Percentiles rank a stretch among this genome's conserved stretches.
Conservation (phyloP, 1,139 yeast species). For the Sugiyamaella xylanicola region DNA sequence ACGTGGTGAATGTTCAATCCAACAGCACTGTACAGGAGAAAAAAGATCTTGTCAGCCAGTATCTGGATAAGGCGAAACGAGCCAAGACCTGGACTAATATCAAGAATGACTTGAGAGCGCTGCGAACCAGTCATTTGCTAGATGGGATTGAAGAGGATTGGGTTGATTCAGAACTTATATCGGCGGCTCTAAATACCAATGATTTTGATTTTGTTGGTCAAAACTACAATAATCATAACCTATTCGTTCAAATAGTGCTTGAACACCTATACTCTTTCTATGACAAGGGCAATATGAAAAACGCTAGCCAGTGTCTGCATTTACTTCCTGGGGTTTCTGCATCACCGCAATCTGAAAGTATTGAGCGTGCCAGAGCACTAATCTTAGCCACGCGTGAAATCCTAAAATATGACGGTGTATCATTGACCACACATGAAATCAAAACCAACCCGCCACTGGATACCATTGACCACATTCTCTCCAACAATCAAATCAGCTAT, state of each 20-base stretch:
- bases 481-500: conserved; percentile 39
- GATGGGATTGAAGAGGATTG: conserved; percentile 22
- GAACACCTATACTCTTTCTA: conserved; percentile 36
- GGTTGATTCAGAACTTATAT: conserved; percentile 26
- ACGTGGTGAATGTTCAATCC: conserved; percentile 6
- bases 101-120: conserved; percentile 24
- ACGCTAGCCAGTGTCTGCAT: conserved; percentile 35
- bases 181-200: conserved; percentile 25
- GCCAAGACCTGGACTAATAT: conserved; percentile 8
- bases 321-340: conserved; percentile 21
- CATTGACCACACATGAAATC: conserved; percentile 37
- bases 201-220: conserved; percentile 32
- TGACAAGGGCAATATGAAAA: conserved; percentile 38
- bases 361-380: conserved; percentile 31
- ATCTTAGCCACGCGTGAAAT: conserved; percentile 37
- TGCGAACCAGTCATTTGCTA: conserved; percentile 17
- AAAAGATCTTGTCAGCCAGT: conserved; percentile 10
- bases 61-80: conserved; percentile 6
- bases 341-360: conserved; percentile 19
- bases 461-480: conserved; percentile 39
- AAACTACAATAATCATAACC: conserved; percentile 18
- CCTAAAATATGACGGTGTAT: conserved; percentile 36
- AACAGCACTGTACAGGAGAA: conserved; percentile 2
- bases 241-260: conserved; percentile 23
- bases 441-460: conserved; percentile 34